These are phyloP conservation scores for Pichia sp. DNA, from an alignment of 1,139 yeast species.

Conservation along the genomic window DNA sequence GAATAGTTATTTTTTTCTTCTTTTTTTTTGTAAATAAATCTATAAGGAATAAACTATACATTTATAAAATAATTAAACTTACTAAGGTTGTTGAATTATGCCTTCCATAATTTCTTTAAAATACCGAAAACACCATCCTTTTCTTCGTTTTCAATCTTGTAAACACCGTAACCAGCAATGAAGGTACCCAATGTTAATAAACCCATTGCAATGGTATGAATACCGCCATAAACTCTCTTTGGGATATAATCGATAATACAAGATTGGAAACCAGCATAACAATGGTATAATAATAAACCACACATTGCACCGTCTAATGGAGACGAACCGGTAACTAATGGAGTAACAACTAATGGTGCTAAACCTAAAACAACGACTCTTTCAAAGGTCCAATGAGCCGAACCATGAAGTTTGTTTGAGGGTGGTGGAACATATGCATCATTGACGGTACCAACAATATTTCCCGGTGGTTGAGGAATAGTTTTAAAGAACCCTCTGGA, in stretches of 20 bases:
- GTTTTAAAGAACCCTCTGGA: constrained; percentile 39
- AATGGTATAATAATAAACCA: constrained; percentile 53
- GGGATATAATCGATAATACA: constrained; percentile 81
- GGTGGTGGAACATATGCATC: constrained; percentile 64
- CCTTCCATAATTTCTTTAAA: constrained; percentile 37
- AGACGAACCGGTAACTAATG: constrained; percentile 51
- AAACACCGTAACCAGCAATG: constrained; percentile 62
- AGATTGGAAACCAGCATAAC: constrained; percentile 66
- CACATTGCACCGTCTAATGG: constrained; percentile 57
- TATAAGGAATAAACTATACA: not conserved
- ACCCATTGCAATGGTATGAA: constrained; percentile 56
- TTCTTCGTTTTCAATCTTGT: constrained; percentile 50
- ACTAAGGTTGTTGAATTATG: constrained; percentile 16
- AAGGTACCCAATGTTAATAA: constrained; percentile 59
- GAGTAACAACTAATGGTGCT: constrained; percentile 61
- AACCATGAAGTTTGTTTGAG: constrained; percentile 53
- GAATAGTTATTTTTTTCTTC: not conserved
- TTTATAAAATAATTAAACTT: not conserved
- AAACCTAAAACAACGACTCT: constrained; percentile 51
- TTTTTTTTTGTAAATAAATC: not conserved
- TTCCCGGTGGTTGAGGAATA: constrained; percentile 68
- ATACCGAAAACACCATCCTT: constrained; percentile 55
- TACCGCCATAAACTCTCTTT: constrained; percentile 60
- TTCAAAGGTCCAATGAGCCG: constrained; percentile 70
- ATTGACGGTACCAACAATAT: constrained; percentile 68